A percentile compares a stretch with the other conserved stretches of the same genome.
Evolutionary conservation across 805 yeast species (phyloP).

Genomic region (Vanderwaltozyma polyspora): DNA sequence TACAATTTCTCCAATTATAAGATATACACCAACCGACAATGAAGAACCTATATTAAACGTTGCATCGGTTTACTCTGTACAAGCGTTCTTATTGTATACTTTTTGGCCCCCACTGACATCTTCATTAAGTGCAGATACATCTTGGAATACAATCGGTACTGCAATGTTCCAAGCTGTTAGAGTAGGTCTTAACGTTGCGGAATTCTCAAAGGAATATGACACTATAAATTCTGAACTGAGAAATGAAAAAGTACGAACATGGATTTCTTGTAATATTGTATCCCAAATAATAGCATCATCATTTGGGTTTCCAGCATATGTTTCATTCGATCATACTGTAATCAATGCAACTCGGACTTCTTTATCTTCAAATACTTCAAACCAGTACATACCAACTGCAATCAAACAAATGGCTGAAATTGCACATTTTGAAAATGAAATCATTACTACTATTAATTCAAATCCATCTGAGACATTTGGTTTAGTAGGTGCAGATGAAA

Average conservation of each 20-base stretch:
- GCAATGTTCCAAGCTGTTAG: constrained; percentile 89
- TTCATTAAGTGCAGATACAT: constrained; percentile 86
- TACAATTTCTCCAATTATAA: constrained; percentile 79
- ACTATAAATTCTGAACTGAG: constrained; percentile 32
- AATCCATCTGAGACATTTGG: constrained; percentile 59
- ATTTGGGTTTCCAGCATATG: constrained; percentile 91
- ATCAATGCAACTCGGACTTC: constrained; percentile 15
- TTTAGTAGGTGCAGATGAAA: constrained; percentile 53
- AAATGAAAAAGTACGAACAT: constrained; percentile 74
- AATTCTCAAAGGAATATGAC: constrained; percentile 44
- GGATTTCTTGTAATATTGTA: constrained; percentile 88
- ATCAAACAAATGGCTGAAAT: constrained; percentile 71
- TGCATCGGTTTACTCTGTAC: constrained; percentile 87
- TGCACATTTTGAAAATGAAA: constrained; percentile 77
- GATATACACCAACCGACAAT: constrained; percentile 66
- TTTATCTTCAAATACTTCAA: neutral
- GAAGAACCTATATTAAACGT: constrained; percentile 79
- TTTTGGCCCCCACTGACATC: constrained; percentile 96
- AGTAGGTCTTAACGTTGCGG: constrained; percentile 82
- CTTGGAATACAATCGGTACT: constrained; percentile 90
- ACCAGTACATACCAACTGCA: constrained; percentile 37
- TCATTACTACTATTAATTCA: constrained; percentile 63
- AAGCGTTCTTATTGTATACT: constrained; percentile 78
- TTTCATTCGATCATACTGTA: constrained; percentile 66
- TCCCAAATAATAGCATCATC: constrained; percentile 85